phyloP scores from a whole-genome alignment of 495 filamentous ascomycete genomes.

The Neurospora intermedia region DNA sequence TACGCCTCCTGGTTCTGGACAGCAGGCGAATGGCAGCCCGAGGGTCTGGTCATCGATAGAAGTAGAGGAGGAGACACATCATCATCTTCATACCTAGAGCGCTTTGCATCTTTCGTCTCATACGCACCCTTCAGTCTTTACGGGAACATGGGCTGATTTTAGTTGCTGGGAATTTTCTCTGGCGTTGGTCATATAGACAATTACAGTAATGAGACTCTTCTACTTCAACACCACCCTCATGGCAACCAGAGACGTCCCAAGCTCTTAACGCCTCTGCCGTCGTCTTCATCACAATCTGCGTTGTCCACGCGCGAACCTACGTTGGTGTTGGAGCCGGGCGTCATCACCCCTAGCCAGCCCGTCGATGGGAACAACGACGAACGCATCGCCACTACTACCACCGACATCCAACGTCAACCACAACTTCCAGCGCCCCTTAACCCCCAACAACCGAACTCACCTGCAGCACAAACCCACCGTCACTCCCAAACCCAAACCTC shows the following conservation, averaged over 20 bases:
- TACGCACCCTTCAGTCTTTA: background rate
- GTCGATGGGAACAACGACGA: background rate
- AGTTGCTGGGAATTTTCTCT: slow-evolving; percentile 11
- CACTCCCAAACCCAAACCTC: background rate
- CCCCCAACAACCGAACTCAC: background rate
- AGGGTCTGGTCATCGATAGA: slow-evolving; percentile 1
- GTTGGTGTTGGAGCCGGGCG: background rate
- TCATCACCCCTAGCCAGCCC: background rate
- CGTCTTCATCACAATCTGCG: background rate
- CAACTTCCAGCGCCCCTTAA: background rate
- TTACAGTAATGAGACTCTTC: slow-evolving; percentile 27
- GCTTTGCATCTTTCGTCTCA: background rate
- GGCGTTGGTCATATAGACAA: slow-evolving; percentile 17
- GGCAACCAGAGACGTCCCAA: background rate
- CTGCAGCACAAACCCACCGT: background rate
- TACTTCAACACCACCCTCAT: slow-evolving; percentile 2
- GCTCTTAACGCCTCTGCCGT: background rate
- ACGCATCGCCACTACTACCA: background rate
- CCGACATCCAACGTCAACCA: background rate
- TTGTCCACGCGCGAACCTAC: slow-evolving; percentile 2
- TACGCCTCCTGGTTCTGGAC: background rate
- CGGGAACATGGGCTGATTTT: slow-evolving; percentile 21
- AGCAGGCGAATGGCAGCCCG: background rate
- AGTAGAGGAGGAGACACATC: background rate
- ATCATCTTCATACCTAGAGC: background rate